phyloP scores from a whole-genome alignment of 306 rosid species.

The Sindora glabra region DNA sequence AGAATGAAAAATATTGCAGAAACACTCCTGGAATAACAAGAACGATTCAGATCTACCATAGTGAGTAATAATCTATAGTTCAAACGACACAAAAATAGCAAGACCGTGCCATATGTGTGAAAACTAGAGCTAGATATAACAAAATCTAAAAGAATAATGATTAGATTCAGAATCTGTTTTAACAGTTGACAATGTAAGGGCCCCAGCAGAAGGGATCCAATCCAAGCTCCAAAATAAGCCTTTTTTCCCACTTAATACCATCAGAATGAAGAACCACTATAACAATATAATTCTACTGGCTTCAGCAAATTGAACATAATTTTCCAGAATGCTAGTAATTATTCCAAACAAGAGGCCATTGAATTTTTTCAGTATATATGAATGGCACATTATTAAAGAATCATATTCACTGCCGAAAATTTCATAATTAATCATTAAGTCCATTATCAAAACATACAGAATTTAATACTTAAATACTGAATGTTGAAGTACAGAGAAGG shows the following conservation, averaged over 20 bases:
- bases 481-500: background rate
- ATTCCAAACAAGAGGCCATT: conserved; percentile 7
- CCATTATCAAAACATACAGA: conserved; percentile 6
- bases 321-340: background rate
- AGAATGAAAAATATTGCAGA: conserved; percentile 7
- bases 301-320: background rate
- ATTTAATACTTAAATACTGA: background rate
- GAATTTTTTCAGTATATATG: background rate
- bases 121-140: background rate
- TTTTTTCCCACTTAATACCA: background rate
- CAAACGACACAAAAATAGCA: conserved; percentile 7
- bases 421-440: background rate
- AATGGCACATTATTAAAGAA: conserved; percentile 6
- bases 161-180: background rate
- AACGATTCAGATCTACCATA: conserved; percentile 11
- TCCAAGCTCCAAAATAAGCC: background rate
- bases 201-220: background rate
- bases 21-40: conserved; percentile 7
- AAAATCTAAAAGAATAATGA: background rate
- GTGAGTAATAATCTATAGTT: conserved; percentile 5
- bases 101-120: background rate
- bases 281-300: too few relatives aligned
- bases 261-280: conserved; percentile 1
- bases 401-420: conserved; percentile 5
- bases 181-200: conserved; percentile 4